A percentile compares a stretch with the other conserved stretches of the same genome.
Evolutionary conservation across 2,329 filamentous ascomycete species (phyloP).

Genomic region (Ceratocystiopsis minuta): DNA sequence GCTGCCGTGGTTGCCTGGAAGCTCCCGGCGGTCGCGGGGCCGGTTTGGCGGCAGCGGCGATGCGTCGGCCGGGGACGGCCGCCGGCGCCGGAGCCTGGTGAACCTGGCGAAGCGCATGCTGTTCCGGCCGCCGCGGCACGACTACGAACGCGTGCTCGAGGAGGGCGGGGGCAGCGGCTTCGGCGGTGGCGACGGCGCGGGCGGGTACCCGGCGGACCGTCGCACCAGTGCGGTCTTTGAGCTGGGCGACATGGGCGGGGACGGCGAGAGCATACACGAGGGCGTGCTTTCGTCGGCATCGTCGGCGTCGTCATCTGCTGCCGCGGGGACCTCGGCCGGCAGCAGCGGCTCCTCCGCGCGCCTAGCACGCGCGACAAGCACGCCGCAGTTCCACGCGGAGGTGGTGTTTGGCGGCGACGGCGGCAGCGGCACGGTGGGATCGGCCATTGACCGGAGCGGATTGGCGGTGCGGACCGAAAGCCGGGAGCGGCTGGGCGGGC

Average conservation of each 20-base stretch:
- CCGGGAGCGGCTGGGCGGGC: conserved; percentile 46
- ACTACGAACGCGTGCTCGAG: conserved; percentile 75
- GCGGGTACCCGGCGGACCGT: conserved; percentile 47
- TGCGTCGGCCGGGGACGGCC: neutral
- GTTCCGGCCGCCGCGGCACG: conserved; percentile 33
- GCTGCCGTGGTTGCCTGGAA: conserved; percentile 22
- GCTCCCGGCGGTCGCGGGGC: conserved; percentile 24
- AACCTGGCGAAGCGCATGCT: conserved; percentile 38
- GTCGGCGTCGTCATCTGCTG: too few relatives aligned
- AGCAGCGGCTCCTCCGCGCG: too few relatives aligned
- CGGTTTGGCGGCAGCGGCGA: conserved; percentile 1
- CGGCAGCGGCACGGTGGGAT: conserved; percentile 12
- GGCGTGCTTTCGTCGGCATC: too few relatives aligned
- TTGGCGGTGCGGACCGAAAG: conserved; percentile 72
- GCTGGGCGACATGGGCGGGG: neutral
- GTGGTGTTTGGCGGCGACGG: conserved; percentile 5
- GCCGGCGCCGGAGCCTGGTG: conserved; percentile 18
- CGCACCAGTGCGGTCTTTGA: conserved; percentile 23
- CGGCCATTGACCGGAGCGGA: conserved; percentile 47
- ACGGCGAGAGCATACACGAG: too few relatives aligned
- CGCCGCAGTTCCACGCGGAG: too few relatives aligned
- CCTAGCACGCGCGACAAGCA: too few relatives aligned
- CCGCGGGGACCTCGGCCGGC: too few relatives aligned
- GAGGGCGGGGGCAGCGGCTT: conserved; percentile 30
- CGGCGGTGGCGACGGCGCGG: conserved; percentile 43